Evolutionary conservation across 176 grass and related monocot species (phyloP), one percentile per base, ranked within the genome.

Genomic region (Triticum dicoccoides): DNA sequence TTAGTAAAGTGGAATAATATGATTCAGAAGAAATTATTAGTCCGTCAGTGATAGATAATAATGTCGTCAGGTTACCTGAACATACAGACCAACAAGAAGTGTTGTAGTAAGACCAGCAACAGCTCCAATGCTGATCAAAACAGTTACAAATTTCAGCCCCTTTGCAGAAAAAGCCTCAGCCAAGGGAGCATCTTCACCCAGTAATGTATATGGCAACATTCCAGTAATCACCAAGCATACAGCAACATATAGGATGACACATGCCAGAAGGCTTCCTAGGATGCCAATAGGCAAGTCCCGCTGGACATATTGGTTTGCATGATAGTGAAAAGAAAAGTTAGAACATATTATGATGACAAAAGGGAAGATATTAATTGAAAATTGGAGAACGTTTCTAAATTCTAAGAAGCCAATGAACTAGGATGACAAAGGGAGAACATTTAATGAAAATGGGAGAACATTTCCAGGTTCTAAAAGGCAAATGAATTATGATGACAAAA

Each of bases 191-290:
- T 96, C 97, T 77, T 92, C 81, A 78, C 89, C 92, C 66, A 99
- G 97, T 79, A 79, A 88, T 79, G 86, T 85, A 62, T 99, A 99
- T 81, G 97, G 97, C 24, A 99, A 89, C 97, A 99, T 99, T 83
- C 94, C 97, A 78, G 97, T 99, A 90, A 99, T 87, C 65, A 99
- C 97, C 87, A 99, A 89, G 51, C 97, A 99, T 15, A 99, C 97
- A 88, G 87, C 89, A 92, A 99, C 83, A 78, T 99, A 99, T 59
- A 99, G 86, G 73, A 86, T 70, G 23, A 91, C 82, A 83, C 97
- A 99, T 71, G 62, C 94, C 38, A 96, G 54, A 84, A 96, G 90
- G 90, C 97, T 99, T 42, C 87, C 97, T 68, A 99, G 87, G 77
- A 99, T 99, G 65, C 90, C 92, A 52, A 99, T 89, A 20, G 97